These are phyloP conservation scores for Tricholoma furcatifolium DNA, from an alignment of 768 basidiomycete genomes.

Conservation along the genomic window DNA sequence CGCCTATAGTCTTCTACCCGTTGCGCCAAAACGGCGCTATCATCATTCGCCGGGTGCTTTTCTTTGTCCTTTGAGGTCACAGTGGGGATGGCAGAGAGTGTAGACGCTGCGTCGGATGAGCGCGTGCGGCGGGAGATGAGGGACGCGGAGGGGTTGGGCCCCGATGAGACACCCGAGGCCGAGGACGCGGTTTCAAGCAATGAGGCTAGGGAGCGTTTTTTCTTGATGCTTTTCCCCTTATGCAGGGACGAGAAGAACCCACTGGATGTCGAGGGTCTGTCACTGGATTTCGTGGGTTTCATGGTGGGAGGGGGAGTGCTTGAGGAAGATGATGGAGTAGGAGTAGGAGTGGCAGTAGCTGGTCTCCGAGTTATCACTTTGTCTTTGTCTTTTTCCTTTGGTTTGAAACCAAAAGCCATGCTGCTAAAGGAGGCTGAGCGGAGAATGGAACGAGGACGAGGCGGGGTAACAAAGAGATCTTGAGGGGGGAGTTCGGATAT, in stretches of 20 bases:
- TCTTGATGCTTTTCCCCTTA: constrained; percentile 26
- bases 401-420: constrained; percentile 39
- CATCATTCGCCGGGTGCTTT: no score
- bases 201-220: constrained; percentile 38
- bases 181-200: constrained; percentile 23
- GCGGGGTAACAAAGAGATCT: constrained; percentile 6
- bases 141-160: constrained; percentile 10
- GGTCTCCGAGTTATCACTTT: constrained; percentile 1
- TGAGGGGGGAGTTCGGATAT: constrained; percentile 22
- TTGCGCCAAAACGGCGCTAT: constrained; percentile 6
- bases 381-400: constrained; percentile 19
- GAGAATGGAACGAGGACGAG: constrained; percentile 22
- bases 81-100: background rate
- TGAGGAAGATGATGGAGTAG: background rate
- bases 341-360: background rate
- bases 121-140: constrained; percentile 8
- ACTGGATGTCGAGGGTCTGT: constrained; percentile 17
- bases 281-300: background rate
- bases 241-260: constrained; percentile 18
- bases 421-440: constrained; percentile 29
- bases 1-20: constrained; percentile 20
- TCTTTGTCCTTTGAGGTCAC: background rate
- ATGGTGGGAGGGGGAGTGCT: constrained; percentile 11
- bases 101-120: constrained; percentile 12
- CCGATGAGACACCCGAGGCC: constrained; percentile 4